Base-by-base conservation (phyloP, 352 stramenopile species). In the Globisporangium apiculatum region DNA sequence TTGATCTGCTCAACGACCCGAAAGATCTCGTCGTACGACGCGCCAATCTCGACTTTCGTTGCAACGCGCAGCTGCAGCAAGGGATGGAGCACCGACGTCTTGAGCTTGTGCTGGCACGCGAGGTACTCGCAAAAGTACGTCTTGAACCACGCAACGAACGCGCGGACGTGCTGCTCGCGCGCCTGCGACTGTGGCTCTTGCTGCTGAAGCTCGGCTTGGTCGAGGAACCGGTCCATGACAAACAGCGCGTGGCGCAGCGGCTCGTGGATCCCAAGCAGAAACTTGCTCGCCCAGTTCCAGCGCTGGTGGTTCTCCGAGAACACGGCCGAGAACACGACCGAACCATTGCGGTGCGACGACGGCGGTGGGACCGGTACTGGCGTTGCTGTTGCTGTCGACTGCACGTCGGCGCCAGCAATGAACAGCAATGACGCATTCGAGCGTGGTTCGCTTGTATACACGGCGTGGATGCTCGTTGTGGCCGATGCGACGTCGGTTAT, bases 81-180 rank as follows among this genome's bases (percentile, higher is more conserved):
- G 14, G 83, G 81, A 15, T 83, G 61, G 2, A 90, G 58, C 50
- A 91, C 79, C 0, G 60, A 66, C 4, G 69, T 73, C 58, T 93
- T 93, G 53, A 89, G 69, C 0, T 77, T 67, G 47, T 91, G 69
- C 58, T 91, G 81, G 35, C 74, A 76, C 36, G 75, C 61, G 48
- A 93, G 66, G 55, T 84, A 90, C 65, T 89, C 76, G 46, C 83
- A 78, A 50, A 93, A 91, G 58, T 76, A 87, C 18, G 75, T 67
- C 37, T 81, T 83, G 60, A 93, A 93, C 79, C 81, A 93, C 17
- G 68, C 41, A 61, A 93, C 90, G 55, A 93, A 91, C 57, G 77
- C 68, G 10, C 61, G 57, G 8, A 86, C 73, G 43, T 76, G 74
- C 4, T 59, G 62, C 51, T 86, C 73, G n/a, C 85, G 58, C 4